These are phyloP conservation scores for Apiotrichum akiyoshidainum DNA, from an alignment of 1,284 basidiomycete genomes.

Conservation along the genomic window DNA sequence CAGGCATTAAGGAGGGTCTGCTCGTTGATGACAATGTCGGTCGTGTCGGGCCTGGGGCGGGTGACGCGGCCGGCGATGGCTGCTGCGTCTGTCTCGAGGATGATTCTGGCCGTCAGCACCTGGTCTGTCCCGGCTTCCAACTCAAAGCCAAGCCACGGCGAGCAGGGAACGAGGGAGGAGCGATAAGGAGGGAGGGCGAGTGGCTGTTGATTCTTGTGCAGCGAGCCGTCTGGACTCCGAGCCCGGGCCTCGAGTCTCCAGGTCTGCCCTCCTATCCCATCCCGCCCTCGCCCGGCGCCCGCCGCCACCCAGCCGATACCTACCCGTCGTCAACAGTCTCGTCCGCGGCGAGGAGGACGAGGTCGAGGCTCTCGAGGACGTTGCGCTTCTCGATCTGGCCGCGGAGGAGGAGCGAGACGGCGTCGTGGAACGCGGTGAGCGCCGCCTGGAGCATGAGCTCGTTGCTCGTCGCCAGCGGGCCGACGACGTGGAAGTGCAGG, in stretches of 20 bases:
- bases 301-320: constrained; percentile 39
- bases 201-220: too few relatives aligned
- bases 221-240: too few relatives aligned
- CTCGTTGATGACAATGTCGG: constrained; percentile 98
- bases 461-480: constrained; percentile 77
- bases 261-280: too few relatives aligned
- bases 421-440: constrained; percentile 80
- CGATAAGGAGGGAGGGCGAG: too few relatives aligned
- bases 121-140: too few relatives aligned
- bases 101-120: constrained; percentile 64
- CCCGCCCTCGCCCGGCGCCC: not conserved
- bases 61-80: constrained; percentile 94
- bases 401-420: constrained; percentile 76
- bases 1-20: constrained; percentile 87
- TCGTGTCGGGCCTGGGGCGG: constrained; percentile 84
- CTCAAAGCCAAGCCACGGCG: too few relatives aligned
- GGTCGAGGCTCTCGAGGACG: constrained; percentile 89
- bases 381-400: constrained; percentile 94
- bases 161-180: too few relatives aligned
- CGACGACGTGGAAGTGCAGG: constrained; percentile 91
- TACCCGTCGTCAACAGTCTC: constrained; percentile 98
- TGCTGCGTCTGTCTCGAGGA: constrained; percentile 92
- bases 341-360: constrained; percentile 88
- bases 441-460: constrained; percentile 91
- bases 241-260: too few relatives aligned